Conservation (phyloP, 306 rosid genomes). For the Cucurbita argyrosperma region DNA sequence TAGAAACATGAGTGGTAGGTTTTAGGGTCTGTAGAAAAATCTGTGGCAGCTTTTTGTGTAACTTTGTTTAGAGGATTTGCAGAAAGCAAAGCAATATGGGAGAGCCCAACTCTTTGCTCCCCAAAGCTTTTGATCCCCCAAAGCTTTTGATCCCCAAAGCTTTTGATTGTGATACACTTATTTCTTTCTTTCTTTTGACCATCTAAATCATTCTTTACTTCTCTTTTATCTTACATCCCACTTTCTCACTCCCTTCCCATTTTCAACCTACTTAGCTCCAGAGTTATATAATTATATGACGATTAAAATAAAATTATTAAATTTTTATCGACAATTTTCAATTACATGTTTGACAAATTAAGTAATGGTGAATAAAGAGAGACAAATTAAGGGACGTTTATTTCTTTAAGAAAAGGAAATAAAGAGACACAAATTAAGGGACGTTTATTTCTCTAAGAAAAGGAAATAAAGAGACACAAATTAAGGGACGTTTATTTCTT, state of each 20-base stretch:
- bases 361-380: no score
- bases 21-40: not conserved
- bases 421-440: not conserved
- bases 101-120: conserved; percentile 3
- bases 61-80: not conserved
- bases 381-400: not conserved
- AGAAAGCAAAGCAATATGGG: conserved; percentile 3
- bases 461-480: not conserved
- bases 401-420: not conserved
- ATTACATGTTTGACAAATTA: no score
- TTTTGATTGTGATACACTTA: not conserved
- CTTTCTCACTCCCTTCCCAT: not conserved
- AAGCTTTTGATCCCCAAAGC: conserved; percentile 1
- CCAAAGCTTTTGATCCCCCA: no score
- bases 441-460: not conserved
- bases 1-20: not conserved
- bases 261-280: no score
- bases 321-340: no score
- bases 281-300: no score
- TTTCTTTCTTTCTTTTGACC: not conserved
- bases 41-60: not conserved
- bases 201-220: not conserved
- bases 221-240: not conserved
- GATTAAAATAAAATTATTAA: no score
- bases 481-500: not conserved